Percentiles rank a stretch among this genome's conserved stretches.
phyloP scores from a whole-genome alignment of 305 asterid genomes.

The Solanum hybrid region DNA sequence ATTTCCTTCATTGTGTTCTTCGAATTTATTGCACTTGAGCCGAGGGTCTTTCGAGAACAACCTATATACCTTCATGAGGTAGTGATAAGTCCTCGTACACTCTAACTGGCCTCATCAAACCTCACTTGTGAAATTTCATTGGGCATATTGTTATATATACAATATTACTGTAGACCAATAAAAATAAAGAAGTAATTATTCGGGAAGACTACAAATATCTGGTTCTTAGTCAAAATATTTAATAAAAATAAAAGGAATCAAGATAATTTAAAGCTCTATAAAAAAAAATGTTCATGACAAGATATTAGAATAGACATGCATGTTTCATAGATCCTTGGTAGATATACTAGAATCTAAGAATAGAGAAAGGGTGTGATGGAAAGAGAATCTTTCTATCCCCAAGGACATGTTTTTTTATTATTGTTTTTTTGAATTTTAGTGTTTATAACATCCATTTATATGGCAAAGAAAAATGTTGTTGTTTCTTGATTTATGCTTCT shows the following conservation, averaged over 20 bases:
- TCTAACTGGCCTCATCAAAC: background rate
- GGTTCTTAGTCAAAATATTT: background rate
- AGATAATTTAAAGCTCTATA: background rate
- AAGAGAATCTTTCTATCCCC: conserved; percentile 1
- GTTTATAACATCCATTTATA: conserved; percentile 33
- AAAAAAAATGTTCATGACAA: background rate
- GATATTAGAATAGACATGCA: background rate
- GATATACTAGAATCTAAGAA: background rate
- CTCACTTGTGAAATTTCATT: background rate
- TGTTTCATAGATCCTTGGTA: background rate
- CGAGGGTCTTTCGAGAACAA: background rate
- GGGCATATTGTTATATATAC: background rate
- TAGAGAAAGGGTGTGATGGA: background rate
- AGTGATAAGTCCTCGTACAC: background rate
- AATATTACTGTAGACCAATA: background rate
- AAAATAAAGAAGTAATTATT: background rate
- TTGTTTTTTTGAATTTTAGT: background rate
- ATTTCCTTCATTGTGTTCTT: background rate
- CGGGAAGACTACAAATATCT: background rate
- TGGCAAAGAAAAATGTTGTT: conserved; percentile 31
- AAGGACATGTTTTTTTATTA: background rate
- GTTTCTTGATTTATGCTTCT: conserved; percentile 20
- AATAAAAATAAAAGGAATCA: background rate
- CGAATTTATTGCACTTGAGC: background rate
- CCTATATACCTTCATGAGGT: background rate